Percentiles rank a stretch among this genome's conserved stretches.
Evolutionary conservation across 306 rosid genomes (phyloP).

Genomic region (Begonia peltatifolia): DNA sequence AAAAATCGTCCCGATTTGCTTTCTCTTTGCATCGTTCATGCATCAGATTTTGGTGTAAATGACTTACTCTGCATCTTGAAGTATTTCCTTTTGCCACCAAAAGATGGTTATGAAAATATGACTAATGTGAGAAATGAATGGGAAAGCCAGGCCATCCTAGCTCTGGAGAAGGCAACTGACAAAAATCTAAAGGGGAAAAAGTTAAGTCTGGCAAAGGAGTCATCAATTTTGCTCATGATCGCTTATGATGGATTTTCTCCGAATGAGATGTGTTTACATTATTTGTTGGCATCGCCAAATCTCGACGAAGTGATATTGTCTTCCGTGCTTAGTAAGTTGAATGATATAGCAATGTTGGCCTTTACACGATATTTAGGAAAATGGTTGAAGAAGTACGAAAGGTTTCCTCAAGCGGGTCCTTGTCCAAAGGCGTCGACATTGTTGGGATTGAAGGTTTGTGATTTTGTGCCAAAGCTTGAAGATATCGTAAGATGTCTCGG

Average conservation of each 20-base stretch:
- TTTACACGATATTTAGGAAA: constrained; percentile 59
- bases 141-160: constrained; percentile 56
- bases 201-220: constrained; percentile 39
- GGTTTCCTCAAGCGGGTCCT: constrained; percentile 61
- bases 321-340: constrained; percentile 46
- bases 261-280: constrained; percentile 62
- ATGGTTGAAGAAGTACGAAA: constrained; percentile 81
- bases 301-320: constrained; percentile 34
- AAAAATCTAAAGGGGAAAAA: constrained; percentile 21
- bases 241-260: constrained; percentile 65
- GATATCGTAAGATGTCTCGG: constrained; percentile 47
- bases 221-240: constrained; percentile 63
- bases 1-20: constrained; percentile 52
- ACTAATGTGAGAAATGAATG: constrained; percentile 55
- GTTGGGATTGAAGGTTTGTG: constrained; percentile 51
- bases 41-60: constrained; percentile 39
- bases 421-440: constrained; percentile 26
- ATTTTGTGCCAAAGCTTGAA: constrained; percentile 75
- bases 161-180: constrained; percentile 35
- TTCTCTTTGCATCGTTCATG: constrained; percentile 52
- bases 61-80: constrained; percentile 53
- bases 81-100: constrained; percentile 49
- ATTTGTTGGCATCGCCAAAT: constrained; percentile 54
- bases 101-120: constrained; percentile 26
- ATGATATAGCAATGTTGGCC: constrained; percentile 39